Evolutionary conservation across 2,329 filamentous ascomycete genomes (phyloP).

Genomic region (Daldinia sp.): DNA sequence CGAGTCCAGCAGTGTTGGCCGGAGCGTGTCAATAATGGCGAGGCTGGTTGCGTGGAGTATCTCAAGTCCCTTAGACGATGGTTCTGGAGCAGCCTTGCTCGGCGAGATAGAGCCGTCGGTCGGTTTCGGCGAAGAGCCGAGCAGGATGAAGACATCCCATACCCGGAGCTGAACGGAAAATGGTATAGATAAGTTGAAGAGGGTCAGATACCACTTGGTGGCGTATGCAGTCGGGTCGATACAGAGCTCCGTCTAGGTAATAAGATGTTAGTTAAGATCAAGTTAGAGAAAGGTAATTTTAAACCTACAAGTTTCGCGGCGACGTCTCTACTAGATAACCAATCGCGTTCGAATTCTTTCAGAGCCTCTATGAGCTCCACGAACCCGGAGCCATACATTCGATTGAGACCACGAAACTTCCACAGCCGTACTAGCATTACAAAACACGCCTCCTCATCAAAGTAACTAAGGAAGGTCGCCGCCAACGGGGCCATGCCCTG

Average conservation of each 20-base stretch:
- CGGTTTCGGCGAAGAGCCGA: slow-evolving; percentile 76
- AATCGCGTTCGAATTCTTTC: slow-evolving; percentile 84
- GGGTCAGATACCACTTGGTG: slow-evolving; percentile 94
- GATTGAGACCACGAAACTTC: slow-evolving; percentile 86
- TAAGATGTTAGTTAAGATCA: slow-evolving; percentile 18
- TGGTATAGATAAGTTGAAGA: slow-evolving; percentile 97
- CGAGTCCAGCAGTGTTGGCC: slow-evolving; percentile 87
- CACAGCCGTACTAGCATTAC: slow-evolving; percentile 97
- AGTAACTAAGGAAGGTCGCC: slow-evolving; percentile 94
- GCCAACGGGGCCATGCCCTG: slow-evolving; percentile 97
- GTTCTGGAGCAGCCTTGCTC: slow-evolving; percentile 49
- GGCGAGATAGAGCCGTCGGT: slow-evolving; percentile 21
- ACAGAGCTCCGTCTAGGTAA: slow-evolving; percentile 67
- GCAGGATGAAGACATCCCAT: slow-evolving; percentile 97
- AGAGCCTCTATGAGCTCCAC: slow-evolving; percentile 87
- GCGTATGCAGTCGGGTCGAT: slow-evolving; percentile 94
- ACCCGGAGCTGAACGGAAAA: slow-evolving; percentile 94
- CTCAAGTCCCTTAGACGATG: slow-evolving; percentile 76
- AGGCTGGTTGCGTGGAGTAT: slow-evolving; percentile 90
- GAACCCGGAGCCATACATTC: slow-evolving; percentile 87
- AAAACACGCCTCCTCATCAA: slow-evolving; percentile 93
- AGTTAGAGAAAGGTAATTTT: background rate
- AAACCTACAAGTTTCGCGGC: slow-evolving; percentile 79
- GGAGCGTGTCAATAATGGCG: slow-evolving; percentile 89
- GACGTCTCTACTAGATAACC: slow-evolving; percentile 84